Base-by-base conservation (phyloP, 78 protist genomes). In the Chrysochromulina parva region DNA sequence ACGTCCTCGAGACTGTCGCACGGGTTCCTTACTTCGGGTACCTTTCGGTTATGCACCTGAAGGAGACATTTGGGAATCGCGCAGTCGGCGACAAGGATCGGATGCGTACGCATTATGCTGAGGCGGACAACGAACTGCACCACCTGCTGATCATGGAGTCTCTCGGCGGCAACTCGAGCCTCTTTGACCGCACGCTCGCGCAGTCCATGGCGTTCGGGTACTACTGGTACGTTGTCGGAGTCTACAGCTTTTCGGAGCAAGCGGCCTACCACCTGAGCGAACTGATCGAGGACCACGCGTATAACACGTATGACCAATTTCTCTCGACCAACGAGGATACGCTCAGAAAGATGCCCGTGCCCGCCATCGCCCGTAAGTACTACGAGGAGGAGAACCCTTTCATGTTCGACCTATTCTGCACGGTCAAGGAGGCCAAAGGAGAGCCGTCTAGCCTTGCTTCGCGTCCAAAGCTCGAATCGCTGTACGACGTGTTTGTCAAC, bases 101-200 rank as follows among this genome's bases (percentile, higher is more conserved):
- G 3, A 78, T 78, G 86, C 60, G 86, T 10, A 28, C 50, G 28
- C 86, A 78, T 62, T 78, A 78, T 14, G 60, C 86, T 3, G 86
- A 78, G 90, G 90, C 90, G 11, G 90, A 86, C 60, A 86, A 86
- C 80, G 90, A 86, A 80, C 90, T 86, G 59, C 90, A 86, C 80
- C 90, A 86, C 48, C 80, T 86, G 62, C 81, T 86, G 14, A 86
- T 86, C 74, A 86, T 86, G 90, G 90, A 86, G 90, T 4, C 81
- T 48, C 81, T 86, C 20, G 90, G 90, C 55, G 90, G 90, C 38
- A 86, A 86, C 80, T 47, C 80, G 48, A 54, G 52, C n/a, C 1
- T 3, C 53, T 14, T 86, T 58, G 90, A 86, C 60, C 76, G 90
- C 65, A 7, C 90, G 11, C 3, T 86, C 10, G 90, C 90, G 13